These are phyloP conservation scores for Digitaria exilis DNA, from an alignment of 202 grass and related monocot species.

Conservation along the genomic window DNA sequence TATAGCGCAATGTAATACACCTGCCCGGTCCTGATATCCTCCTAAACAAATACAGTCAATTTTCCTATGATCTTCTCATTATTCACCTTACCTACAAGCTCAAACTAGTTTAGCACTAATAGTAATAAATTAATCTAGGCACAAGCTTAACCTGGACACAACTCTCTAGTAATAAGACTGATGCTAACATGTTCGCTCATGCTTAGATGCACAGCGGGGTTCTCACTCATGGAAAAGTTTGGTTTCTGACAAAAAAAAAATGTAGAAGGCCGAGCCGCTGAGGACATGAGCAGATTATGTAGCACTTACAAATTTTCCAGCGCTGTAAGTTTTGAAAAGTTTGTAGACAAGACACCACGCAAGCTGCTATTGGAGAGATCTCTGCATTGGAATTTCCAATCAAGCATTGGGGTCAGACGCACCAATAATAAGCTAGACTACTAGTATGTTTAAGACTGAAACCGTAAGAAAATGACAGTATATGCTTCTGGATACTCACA, in stretches of 20 bases:
- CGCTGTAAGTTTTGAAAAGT: conserved; percentile 25
- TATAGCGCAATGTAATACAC: too few species aligned
- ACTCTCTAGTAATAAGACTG: too few species aligned
- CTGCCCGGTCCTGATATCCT: too few species aligned
- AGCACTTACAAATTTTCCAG: conserved; percentile 26
- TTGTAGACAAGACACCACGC: not conserved
- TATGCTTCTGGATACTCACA: conserved; percentile 21
- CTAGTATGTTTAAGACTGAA: too few species aligned
- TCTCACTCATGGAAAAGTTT: not conserved
- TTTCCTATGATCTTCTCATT: too few species aligned
- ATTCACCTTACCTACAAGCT: too few species aligned
- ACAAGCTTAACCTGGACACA: too few species aligned
- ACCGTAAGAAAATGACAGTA: not conserved
- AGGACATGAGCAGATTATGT: not conserved
- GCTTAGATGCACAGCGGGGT: too few species aligned
- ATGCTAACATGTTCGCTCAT: not conserved
- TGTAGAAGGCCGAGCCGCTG: not conserved
- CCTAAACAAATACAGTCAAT: too few species aligned
- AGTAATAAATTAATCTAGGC: too few species aligned
- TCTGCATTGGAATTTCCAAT: conserved; percentile 2
- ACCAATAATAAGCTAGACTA: not conserved
- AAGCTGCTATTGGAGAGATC: conserved; percentile 28
- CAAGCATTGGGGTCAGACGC: not conserved
- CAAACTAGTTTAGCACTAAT: too few species aligned
- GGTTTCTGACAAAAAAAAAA: not conserved